Base-by-base conservation (phyloP, 768 basidiomycete species). In the Pleurotus tuber-regium region DNA sequence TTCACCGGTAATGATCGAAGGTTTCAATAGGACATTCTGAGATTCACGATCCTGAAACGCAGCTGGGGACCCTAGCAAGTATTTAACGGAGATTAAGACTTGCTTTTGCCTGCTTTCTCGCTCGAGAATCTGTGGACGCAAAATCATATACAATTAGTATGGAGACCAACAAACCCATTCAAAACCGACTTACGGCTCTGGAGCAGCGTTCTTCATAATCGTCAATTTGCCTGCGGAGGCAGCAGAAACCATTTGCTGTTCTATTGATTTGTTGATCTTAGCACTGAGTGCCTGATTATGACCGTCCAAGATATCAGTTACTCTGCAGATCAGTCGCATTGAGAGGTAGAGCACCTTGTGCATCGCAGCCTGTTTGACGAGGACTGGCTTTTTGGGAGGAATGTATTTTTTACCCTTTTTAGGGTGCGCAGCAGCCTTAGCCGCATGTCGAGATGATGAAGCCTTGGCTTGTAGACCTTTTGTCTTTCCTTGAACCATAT, bases 261-360 rank as follows among this genome's bases (percentile, higher is more conserved):
- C 94, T 60, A 98, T 94, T 18, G 89, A 90, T 66, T 83, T 85
- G 66, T 89, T 92, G 64, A 97, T 94, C 71, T 93, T 94, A 46
- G 92, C 87, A 53, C 87, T 87, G 57, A 97, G 76, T 61, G 82
- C 75, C 93, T 96, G 63, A 14, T 14, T 23, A 30, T 40, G 14
- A 28, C 5, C 18, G 18, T 4, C 12, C 14, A 53, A 19, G 38
- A 25, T 42, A 33, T 47, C 56, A 21, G 23, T 42, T 43, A n/a
- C 21, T 2, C n/a, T 49, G 21, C 31, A 4, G 4, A 29, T 10
- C 28, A 21, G 25, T 47, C 43, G n/a, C 38, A 16, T 11, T 43
- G 25, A 40, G 10, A 18, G 18, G 35, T 52, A 2, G 18, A 42
- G 63, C 65, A 91, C 93, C 75, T 89, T 85, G 62, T 89, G 83